phyloP scores from a whole-genome alignment of 352 stramenopile species.

The Pseudoperonospora humuli region DNA sequence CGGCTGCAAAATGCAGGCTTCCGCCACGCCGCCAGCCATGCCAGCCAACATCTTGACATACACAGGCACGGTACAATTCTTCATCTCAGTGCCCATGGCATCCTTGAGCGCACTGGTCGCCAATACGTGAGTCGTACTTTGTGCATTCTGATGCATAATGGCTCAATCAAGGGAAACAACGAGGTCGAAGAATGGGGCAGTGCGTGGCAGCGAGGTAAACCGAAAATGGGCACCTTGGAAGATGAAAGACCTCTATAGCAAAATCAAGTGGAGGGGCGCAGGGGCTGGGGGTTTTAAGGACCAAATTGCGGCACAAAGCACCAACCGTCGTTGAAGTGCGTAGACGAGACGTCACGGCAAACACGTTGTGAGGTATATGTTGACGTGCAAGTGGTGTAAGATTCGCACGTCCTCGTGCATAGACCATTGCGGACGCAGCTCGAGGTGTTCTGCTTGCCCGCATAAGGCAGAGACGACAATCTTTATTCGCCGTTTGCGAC shows the following conservation, averaged over 20 bases:
- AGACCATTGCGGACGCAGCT: no score
- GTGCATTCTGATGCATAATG: slow-evolving; percentile 13
- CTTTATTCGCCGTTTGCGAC: no score
- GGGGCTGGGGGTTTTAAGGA: no score
- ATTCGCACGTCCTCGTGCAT: no score
- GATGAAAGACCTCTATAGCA: no score
- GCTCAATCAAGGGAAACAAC: background rate
- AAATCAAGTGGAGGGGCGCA: background rate
- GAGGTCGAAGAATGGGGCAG: slow-evolving; percentile 4
- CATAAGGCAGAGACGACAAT: no score
- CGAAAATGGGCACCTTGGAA: slow-evolving; percentile 12
- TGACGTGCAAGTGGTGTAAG: slow-evolving; percentile 14
- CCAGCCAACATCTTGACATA: slow-evolving; percentile 83
- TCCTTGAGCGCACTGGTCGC: slow-evolving; percentile 74
- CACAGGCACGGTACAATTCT: slow-evolving; percentile 57
- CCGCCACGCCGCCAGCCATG: slow-evolving; percentile 80
- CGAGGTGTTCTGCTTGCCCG: no score
- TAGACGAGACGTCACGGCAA: slow-evolving; percentile 5
- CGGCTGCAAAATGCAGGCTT: slow-evolving; percentile 76
- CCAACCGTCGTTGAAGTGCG: slow-evolving; percentile 10
- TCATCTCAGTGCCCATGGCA: slow-evolving; percentile 60
- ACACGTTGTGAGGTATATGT: slow-evolving; percentile 14
- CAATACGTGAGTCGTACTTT: slow-evolving; percentile 28
- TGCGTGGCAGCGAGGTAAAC: slow-evolving; percentile 21
- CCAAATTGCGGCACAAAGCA: no score